Conservation (phyloP, 2,329 filamentous ascomycete genomes). For the Parastagonospora avenae region DNA sequence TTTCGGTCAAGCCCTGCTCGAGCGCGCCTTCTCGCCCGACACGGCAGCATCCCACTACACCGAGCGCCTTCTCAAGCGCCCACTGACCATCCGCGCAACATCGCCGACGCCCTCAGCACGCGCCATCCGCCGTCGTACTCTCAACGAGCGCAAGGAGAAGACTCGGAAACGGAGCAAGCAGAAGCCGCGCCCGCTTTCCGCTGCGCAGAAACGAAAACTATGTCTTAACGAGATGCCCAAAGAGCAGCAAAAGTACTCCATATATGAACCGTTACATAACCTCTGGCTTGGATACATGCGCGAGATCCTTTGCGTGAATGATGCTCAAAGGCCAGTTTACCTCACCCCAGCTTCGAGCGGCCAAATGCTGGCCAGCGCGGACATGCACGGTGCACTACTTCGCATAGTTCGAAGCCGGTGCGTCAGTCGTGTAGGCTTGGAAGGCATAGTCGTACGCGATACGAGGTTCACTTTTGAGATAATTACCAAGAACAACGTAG, state of each 20-base stretch:
- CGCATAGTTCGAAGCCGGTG: slow-evolving; percentile 84
- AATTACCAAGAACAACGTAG: slow-evolving; percentile 70
- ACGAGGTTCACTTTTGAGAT: slow-evolving; percentile 85
- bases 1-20: slow-evolving; percentile 64
- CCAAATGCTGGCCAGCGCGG: slow-evolving; percentile 78
- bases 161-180: slow-evolving; percentile 45
- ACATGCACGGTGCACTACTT: slow-evolving; percentile 86
- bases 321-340: slow-evolving; percentile 44
- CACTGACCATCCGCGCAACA: slow-evolving; percentile 77
- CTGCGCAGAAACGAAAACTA: slow-evolving; percentile 74
- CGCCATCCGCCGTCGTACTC: slow-evolving; percentile 56
- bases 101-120: slow-evolving; percentile 64
- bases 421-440: slow-evolving; percentile 78
- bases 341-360: slow-evolving; percentile 66
- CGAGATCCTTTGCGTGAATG: slow-evolving; percentile 72
- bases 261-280: slow-evolving; percentile 76
- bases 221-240: slow-evolving; percentile 77
- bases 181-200: slow-evolving; percentile 73
- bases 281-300: slow-evolving; percentile 87
- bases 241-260: slow-evolving; percentile 69
- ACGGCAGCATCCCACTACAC: slow-evolving; percentile 73
- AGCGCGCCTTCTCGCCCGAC: slow-evolving; percentile 77
- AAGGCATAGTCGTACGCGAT: slow-evolving; percentile 88
- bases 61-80: slow-evolving; percentile 82
- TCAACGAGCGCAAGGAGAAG: slow-evolving; percentile 50